Evolutionary conservation across 2,329 filamentous ascomycete species (phyloP).

Genomic region (Aureobasidium uvarum): DNA sequence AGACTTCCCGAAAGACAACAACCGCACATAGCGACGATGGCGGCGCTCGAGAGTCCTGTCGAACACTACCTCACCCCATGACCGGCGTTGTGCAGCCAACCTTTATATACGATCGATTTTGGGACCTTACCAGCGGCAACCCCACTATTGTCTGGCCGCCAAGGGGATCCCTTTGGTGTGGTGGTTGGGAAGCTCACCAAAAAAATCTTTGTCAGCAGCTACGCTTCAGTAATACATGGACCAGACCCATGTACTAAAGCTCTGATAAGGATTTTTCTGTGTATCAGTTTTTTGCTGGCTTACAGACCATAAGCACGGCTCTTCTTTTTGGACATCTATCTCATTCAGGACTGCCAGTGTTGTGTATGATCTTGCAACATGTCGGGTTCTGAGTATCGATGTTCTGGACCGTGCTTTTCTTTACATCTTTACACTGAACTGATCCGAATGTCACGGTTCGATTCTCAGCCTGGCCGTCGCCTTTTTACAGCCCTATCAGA

Average conservation of each 20-base stretch:
- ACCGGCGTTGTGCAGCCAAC: neutral
- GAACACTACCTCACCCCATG: neutral
- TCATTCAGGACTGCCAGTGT: neutral
- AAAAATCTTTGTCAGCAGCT: too few species aligned
- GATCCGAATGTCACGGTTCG: neutral
- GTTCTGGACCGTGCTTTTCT: neutral
- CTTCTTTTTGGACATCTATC: neutral
- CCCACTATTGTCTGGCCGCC: neutral
- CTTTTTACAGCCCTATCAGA: neutral
- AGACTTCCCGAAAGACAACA: neutral
- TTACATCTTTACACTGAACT: neutral
- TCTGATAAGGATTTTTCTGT: neutral
- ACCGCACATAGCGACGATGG: neutral
- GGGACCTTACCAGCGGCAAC: slow-evolving; percentile 1
- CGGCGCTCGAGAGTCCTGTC: neutral
- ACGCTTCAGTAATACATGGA: neutral
- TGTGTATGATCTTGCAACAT: neutral
- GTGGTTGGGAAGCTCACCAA: too few species aligned
- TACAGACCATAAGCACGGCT: neutral
- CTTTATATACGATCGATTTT: neutral
- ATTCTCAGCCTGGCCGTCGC: neutral
- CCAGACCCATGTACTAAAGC: neutral
- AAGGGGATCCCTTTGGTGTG: neutral
- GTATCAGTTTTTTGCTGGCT: neutral
- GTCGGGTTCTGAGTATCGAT: neutral